Base-by-base conservation (phyloP, 176 grass and related monocot species). In the Oryza meyeriana region DNA sequence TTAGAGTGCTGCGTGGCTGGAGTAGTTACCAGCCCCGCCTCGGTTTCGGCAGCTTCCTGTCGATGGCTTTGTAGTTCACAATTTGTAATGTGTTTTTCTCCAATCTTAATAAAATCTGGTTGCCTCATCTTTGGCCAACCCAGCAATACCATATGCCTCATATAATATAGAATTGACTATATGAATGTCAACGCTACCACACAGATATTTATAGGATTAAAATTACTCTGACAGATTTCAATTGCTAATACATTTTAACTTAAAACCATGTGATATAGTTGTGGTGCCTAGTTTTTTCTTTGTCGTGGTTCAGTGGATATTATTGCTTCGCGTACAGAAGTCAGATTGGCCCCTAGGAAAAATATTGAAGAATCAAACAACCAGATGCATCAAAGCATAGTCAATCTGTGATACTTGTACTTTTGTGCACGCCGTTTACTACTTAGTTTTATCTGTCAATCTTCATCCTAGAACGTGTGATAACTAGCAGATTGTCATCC, bases 301-400 rank as follows among this genome's bases (percentile, higher is more conserved):
- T 16, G 24, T 17, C 2, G 20, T 73, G 1, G 68, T 62, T 72
- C 22, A 33, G 55, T 68, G n/a, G 13, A 40, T 50, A 77, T 17
- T 31, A 81, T 29, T 58, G 38, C 44, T 57, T 17, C 12, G 10
- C 48, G 24, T 31, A 40, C 62, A 68, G 8, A 35, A 44, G 25
- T 17, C 27, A 71, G 14, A 20, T 71, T 80, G 18, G 30, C 31
- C 38, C 24, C 36, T 82, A 70, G 44, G 30, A 10, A 62, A 77
- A 75, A 77, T 50, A 74, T 34, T n/a, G 30, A 71, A 82, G 64
- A 42, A 75, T 69, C 50, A 70, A 81, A 82, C 29, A 32, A 66
- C 39, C 63, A 87, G 75, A 61, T 69, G 35, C 72, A 61, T 62
- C 70, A 29, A 61, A 71, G 50, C 17, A 61, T 20, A 79, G 67